Evolutionary conservation across 805 yeast species (phyloP), one percentile per base, ranked within the genome.

Genomic region (Saccharomyces paradoxus): DNA sequence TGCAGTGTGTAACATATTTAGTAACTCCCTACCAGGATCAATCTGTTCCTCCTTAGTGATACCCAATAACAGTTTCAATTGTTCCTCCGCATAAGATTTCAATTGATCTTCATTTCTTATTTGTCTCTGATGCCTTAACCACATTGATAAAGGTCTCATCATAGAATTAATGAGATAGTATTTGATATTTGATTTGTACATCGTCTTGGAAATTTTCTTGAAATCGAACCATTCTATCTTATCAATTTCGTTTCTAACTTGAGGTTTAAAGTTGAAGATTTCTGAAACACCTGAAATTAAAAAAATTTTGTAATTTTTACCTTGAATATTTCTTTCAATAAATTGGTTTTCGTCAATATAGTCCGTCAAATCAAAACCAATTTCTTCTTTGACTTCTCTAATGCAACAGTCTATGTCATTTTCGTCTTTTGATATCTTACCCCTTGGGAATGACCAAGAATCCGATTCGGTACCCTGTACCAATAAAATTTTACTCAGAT

Each of bases 371-470:
- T 94, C 95, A 64, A 85, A 91, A 0, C 98, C 96, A 14, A 91
- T 92, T 70, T 94, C 99, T 71, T 94, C 99, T 58, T 79, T 79
- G 24, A 88, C 90, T 68, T 94, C 99, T 63, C 99, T 80, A 13
- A 89, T 71, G 4, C 98, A 97, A 74, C 99, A 95, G 53, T 81
- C 83, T 5, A 82, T 78, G 69, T 94, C 99, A 14, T 83, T 75
- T 73, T 94, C 99, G 65, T 85, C 95, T 67, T 94, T 91, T 41
- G 95, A 88, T 55, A 94, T 94, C 71, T 94, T 94, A 5, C 99
- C 99, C 68, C 96, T 77, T 5, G 99, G 99, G 65, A 94, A 94
- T 7, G 96, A 87, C 98, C 98, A 94, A 1, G 86, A 72, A n/a
- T 77, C 68, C 12, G 90, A 80, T 58, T 88, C 95, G 50, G 84